Percentiles rank a stretch among this genome's conserved stretches.
Evolutionary conservation across 805 yeast species (phyloP).

Genomic region (Vanderwaltozyma tropicalis): DNA sequence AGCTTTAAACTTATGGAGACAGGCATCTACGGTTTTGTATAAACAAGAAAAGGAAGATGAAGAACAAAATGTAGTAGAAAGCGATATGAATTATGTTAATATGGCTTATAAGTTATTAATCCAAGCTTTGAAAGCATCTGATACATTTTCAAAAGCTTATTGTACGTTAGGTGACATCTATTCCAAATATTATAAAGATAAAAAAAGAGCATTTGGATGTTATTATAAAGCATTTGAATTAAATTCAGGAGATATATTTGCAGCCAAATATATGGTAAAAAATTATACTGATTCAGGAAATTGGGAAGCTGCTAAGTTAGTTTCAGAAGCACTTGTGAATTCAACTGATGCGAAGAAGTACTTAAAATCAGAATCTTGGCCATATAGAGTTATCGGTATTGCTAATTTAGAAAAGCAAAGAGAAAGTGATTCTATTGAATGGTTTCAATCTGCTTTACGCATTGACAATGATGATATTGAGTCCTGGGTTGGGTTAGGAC

Average conservation of each 20-base stretch:
- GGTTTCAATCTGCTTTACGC: constrained; percentile 80
- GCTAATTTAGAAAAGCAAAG: constrained; percentile 60
- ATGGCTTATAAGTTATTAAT: constrained; percentile 50
- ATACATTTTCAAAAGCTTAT: constrained; percentile 66
- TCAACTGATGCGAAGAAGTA: constrained; percentile 50
- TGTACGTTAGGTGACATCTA: constrained; percentile 76
- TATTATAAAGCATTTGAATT: constrained; percentile 84
- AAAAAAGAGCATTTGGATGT: constrained; percentile 68
- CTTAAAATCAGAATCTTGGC: constrained; percentile 57
- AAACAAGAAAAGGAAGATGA: constrained; percentile 15
- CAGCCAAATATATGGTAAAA: constrained; percentile 64
- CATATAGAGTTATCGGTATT: constrained; percentile 78
- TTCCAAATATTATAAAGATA: constrained; percentile 45
- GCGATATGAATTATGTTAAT: constrained; percentile 26
- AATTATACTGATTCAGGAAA: constrained; percentile 58
- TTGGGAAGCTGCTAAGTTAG: constrained; percentile 76
- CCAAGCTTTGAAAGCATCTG: constrained; percentile 50
- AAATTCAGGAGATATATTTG: constrained; percentile 60
- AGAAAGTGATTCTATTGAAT: constrained; percentile 71
- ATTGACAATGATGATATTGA: constrained; percentile 54
- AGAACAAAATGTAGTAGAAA: constrained; percentile 2
- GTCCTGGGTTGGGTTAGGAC: constrained; percentile 97
- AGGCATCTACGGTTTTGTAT: constrained; percentile 53
- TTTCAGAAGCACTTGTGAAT: constrained; percentile 55
- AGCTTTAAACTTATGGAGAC: constrained; percentile 59